A percentile compares a stretch with the other conserved stretches of the same genome.
phyloP scores from a whole-genome alignment of 352 stramenopile genomes.

The Globisporangium okanoganense region DNA sequence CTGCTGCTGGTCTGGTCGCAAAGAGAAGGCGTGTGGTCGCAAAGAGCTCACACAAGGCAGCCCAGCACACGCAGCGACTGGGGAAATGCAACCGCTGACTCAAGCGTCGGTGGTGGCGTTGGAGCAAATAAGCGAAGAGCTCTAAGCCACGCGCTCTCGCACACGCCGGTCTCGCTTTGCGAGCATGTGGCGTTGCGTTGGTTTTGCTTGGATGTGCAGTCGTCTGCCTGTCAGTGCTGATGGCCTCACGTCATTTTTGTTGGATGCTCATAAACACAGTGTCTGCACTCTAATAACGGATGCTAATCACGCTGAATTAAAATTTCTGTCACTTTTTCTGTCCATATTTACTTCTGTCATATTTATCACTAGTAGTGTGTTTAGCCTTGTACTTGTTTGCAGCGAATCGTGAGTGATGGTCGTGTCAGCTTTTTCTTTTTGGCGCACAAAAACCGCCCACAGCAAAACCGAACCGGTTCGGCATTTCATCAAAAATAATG shows the following conservation, averaged over 20 bases:
- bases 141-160: neutral
- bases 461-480: slow-evolving; percentile 3
- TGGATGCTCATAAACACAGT: neutral
- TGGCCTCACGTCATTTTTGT: neutral
- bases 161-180: neutral
- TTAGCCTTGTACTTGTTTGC: neutral
- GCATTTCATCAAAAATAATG: neutral
- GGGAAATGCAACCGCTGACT: neutral
- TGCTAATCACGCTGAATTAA: too few species aligned
- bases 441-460: neutral
- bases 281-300: neutral
- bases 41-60: neutral
- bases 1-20: too few species aligned
- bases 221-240: neutral
- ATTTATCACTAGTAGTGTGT: neutral
- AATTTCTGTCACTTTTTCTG: too few species aligned
- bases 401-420: slow-evolving; percentile 6
- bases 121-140: neutral
- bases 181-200: neutral
- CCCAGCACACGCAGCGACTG: neutral
- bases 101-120: neutral
- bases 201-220: neutral
- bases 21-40: neutral
- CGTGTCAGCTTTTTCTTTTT: neutral
- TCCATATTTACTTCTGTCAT: too few species aligned